A percentile compares a stretch with the other conserved stretches of the same genome.
Conservation (phyloP, 2,329 filamentous ascomycete species). For the Fragosphaeria purpurea region DNA sequence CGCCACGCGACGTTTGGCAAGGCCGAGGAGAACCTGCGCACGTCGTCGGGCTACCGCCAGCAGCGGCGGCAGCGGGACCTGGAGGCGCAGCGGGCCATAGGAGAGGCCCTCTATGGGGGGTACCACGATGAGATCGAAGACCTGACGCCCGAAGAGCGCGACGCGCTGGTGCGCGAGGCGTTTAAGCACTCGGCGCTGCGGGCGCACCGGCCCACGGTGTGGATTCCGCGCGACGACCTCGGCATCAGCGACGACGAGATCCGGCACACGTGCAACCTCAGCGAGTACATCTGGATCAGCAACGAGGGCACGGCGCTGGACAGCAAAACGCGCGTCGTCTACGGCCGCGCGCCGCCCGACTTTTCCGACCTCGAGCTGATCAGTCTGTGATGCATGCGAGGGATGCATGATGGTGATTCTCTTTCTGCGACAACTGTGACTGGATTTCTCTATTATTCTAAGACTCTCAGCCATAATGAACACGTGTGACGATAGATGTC, state of each 20-base stretch:
- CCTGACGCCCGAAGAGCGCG: slow-evolving; percentile 78
- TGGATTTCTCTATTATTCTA: too few relatives aligned
- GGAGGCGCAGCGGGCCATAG: slow-evolving; percentile 63
- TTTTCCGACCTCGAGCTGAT: slow-evolving; percentile 85
- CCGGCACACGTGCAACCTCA: slow-evolving; percentile 62
- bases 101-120: slow-evolving; percentile 73
- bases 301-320: slow-evolving; percentile 87
- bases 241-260: slow-evolving; percentile 92
- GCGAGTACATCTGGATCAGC: slow-evolving; percentile 79
- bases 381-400: slow-evolving; percentile 43
- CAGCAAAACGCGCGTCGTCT: slow-evolving; percentile 71
- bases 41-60: slow-evolving; percentile 37
- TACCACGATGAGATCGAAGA: slow-evolving; percentile 93
- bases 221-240: slow-evolving; percentile 85
- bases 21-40: slow-evolving; percentile 29
- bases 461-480: too few relatives aligned
- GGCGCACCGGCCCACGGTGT: slow-evolving; percentile 75
- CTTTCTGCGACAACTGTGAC: too few relatives aligned
- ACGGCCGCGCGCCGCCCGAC: slow-evolving; percentile 76
- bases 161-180: slow-evolving; percentile 72
- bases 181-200: slow-evolving; percentile 87
- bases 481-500: too few relatives aligned
- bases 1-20: slow-evolving; percentile 34
- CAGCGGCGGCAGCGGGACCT: slow-evolving; percentile 48
- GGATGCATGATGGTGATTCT: too few relatives aligned